Base-by-base conservation (phyloP, 1,139 yeast genomes). In the Pichiaceae sp. region DNA sequence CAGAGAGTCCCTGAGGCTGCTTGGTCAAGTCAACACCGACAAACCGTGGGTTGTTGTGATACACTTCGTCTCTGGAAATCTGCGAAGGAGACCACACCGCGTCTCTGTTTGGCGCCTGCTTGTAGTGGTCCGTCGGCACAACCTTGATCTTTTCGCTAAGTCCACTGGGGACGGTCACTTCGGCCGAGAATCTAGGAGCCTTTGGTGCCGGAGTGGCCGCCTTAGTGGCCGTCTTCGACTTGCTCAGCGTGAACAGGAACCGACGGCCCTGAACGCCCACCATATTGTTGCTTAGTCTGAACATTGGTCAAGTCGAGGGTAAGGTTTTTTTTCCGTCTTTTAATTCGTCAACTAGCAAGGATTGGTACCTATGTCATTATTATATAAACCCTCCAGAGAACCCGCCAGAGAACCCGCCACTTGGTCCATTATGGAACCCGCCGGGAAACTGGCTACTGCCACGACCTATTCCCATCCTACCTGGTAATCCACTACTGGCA, bases 1-100 rank as follows among this genome's bases (percentile, higher is more conserved):
- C 95, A 33, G 95, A 85, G 46, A 77, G 74, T 6, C 95, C 89
- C 53, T 72, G 72, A 42, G 95, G 95, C 62, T 85, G 93, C 41
- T 59, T 53, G 4, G 62, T 66, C 44, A 84, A 65, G 54, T 84
- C 85, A 46, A 68, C 73, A 53, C 84, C 94, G 38, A 78, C 73
- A 52, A 84, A 84, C 52, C 91, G 70, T 11, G 87, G 78, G 45
- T 79, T 75, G 36, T 53, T 60, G 35, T 69, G 60, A 50, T 77
- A 63, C 16, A 79, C 76, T 21, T 75, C 76, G 29, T 67, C 52
- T 57, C 89, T 73, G 31, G 78, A 64, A 41, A 64, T 72, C 61
- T 85, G 95, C 4, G 78, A 70, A 20, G 63, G 59, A 2, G 94
- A 74, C 95, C 95, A 85, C 11, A 82, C 67, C 16, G 62, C 66